Evolutionary conservation across 768 basidiomycete species (phyloP).

Genomic region (Pleurotus eryngii): DNA sequence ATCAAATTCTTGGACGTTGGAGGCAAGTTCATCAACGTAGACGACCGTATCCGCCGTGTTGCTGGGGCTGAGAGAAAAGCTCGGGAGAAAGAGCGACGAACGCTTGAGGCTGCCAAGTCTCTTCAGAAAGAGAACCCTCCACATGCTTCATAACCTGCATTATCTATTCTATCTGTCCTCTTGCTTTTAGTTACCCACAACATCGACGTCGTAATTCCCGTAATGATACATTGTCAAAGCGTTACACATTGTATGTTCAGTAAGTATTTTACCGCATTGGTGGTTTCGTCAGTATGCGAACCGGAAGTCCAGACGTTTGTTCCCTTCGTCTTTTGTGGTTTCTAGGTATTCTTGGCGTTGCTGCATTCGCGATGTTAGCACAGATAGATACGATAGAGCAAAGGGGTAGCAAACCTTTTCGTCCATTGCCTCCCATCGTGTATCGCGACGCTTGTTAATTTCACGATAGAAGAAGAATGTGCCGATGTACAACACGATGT

Average conservation of each 20-base stretch:
- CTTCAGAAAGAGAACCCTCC: background rate
- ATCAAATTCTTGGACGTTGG: slow-evolving; percentile 76
- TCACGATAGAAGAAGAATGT: slow-evolving; percentile 55
- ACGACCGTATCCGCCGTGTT: slow-evolving; percentile 38
- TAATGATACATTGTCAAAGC: too few species aligned
- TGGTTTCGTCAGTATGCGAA: slow-evolving; percentile 45
- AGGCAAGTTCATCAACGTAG: slow-evolving; percentile 59
- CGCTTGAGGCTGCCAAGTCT: background rate
- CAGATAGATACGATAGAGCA: background rate
- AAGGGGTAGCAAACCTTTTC: slow-evolving; percentile 31
- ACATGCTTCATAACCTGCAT: background rate
- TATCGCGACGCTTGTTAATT: slow-evolving; percentile 45
- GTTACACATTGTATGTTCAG: too few species aligned
- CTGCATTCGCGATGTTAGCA: slow-evolving; percentile 23
- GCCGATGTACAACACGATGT: slow-evolving; percentile 47
- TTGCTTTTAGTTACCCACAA: too few species aligned
- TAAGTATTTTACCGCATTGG: background rate
- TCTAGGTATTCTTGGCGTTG: slow-evolving; percentile 55
- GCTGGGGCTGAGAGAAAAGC: slow-evolving; percentile 5
- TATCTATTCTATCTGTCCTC: too few species aligned
- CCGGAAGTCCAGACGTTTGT: slow-evolving; percentile 57
- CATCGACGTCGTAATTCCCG: too few species aligned
- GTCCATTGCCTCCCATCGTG: slow-evolving; percentile 49
- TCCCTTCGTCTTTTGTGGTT: slow-evolving; percentile 61
- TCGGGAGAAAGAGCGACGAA: background rate